Evolutionary conservation across 352 stramenopile species (phyloP).

Genomic region (Stramenopiles sp.): DNA sequence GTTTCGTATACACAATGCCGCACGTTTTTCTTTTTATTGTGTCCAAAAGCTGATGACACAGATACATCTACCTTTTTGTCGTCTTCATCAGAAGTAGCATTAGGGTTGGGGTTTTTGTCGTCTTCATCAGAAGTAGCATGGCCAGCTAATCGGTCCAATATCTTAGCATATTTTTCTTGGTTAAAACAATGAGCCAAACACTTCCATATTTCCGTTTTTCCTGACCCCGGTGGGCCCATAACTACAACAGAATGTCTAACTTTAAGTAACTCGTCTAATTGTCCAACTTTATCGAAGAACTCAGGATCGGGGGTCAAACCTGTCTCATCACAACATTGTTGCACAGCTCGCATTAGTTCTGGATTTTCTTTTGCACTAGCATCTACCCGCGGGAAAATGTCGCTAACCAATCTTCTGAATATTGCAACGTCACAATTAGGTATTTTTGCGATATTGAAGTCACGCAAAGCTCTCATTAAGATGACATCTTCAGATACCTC

Average conservation of each 20-base stretch:
- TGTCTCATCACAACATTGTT: slow-evolving; percentile 33
- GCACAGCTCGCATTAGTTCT: slow-evolving; percentile 39
- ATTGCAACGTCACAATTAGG: slow-evolving; percentile 65
- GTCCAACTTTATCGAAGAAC: slow-evolving; percentile 58
- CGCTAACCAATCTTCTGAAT: slow-evolving; percentile 58
- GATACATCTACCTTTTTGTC: no score
- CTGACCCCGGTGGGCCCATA: slow-evolving; percentile 49
- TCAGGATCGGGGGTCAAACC: slow-evolving; percentile 23
- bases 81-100: background rate
- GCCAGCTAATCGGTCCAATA: no score
- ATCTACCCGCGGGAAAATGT: slow-evolving; percentile 68
- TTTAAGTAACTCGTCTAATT: slow-evolving; percentile 81
- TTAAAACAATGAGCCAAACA: slow-evolving; percentile 33
- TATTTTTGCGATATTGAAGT: slow-evolving; percentile 89
- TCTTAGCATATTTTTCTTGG: slow-evolving; percentile 41
- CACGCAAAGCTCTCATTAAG: slow-evolving; percentile 66
- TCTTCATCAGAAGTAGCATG: background rate
- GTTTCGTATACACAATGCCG: no score
- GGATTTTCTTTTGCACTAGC: slow-evolving; percentile 46
- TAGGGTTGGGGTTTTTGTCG: slow-evolving; percentile 1
- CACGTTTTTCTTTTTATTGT: no score
- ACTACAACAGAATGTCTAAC: slow-evolving; percentile 80
- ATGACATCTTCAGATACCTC: slow-evolving; percentile 46
- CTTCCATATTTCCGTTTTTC: slow-evolving; percentile 55
- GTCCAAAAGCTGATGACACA: no score